Evolutionary conservation across 768 basidiomycete species (phyloP), one percentile per base, ranked within the genome.

Genomic region (Tulasnella sp.): DNA sequence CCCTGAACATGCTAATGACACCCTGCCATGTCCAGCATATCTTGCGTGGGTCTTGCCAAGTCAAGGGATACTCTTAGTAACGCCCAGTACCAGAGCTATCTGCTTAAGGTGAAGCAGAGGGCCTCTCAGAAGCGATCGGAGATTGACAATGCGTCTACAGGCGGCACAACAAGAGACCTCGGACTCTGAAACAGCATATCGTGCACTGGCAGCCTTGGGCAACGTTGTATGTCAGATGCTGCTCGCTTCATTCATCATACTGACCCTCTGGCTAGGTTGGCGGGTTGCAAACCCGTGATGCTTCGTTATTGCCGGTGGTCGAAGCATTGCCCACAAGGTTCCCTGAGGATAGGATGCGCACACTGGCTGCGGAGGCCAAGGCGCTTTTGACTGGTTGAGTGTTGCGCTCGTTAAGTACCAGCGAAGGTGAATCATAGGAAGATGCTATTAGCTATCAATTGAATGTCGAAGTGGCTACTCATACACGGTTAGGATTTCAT

Each of bases 161-260:
- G 78, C 79, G 4, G 48, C 80, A 40, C 64, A 44, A 8, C 37
- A 76, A 41, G 82, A 83, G 69, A 83, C 83, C 3, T 42, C 82
- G 0, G 86, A 87, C 42, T 69, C 75, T 40, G 86, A 87, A 74
- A 82, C 84, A 0, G 82, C 85, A 3, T 86, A 86, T 81, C 84
- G 86, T 1, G 78, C 85, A 4, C 78, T 86, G 18, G 84, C 85
- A 37, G 86, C 85, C 3, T 82, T 86, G 37, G 86, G 86, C 37
- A 87, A 87, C 75, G 74, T 85, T n/a, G 86, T 86, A 34, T 34
- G 85, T 86, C 40, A 86, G 86, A 41, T 86, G 86, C 48, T 77
- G 2, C 24, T 69, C 28, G 16, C 31, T 37, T 37, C 64, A 69
- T 16, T 69, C 6, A 31, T 6, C 5, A 16, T 28, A 37, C 64